Percentiles rank a stretch among this genome's conserved stretches.
Conservation (phyloP, 2,329 filamentous ascomycete genomes). For the Epichloe scottii region DNA sequence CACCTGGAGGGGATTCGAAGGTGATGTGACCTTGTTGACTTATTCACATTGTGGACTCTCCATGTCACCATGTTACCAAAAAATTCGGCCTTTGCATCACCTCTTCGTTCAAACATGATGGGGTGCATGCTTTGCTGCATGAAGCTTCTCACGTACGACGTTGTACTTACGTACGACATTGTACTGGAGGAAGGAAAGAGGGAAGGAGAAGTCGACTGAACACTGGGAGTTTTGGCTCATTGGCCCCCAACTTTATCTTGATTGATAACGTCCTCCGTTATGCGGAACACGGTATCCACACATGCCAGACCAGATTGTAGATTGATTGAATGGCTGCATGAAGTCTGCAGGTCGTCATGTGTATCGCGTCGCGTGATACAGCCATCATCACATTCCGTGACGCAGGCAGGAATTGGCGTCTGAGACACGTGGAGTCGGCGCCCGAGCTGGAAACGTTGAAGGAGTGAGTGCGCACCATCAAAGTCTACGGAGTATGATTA, state of each 20-base stretch:
- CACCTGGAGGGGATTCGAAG: neutral
- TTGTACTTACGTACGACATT: too few relatives aligned
- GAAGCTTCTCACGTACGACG: too few relatives aligned
- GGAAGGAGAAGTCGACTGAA: neutral
- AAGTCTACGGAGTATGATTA: neutral
- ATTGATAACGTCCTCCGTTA: neutral
- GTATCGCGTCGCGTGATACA: neutral
- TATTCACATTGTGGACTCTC: too few relatives aligned
- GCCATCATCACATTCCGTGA: neutral
- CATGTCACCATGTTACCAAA: too few relatives aligned
- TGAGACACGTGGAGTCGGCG: neutral
- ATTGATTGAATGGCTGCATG: too few relatives aligned
- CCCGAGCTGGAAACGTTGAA: neutral
- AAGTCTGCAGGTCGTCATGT: neutral
- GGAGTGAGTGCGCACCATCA: neutral
- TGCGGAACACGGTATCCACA: too few relatives aligned
- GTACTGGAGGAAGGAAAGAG: too few relatives aligned
- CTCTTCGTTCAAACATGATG: too few relatives aligned
- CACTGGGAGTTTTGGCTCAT: too few relatives aligned
- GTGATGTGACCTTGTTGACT: neutral
- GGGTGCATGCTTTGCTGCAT: too few relatives aligned
- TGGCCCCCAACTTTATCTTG: neutral
- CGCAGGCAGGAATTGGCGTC: neutral
- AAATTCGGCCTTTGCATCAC: too few relatives aligned
- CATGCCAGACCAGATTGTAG: too few relatives aligned